These are phyloP conservation scores for Tilletiaria anomala DNA, from an alignment of 1,284 basidiomycete genomes.

Conservation along the genomic window DNA sequence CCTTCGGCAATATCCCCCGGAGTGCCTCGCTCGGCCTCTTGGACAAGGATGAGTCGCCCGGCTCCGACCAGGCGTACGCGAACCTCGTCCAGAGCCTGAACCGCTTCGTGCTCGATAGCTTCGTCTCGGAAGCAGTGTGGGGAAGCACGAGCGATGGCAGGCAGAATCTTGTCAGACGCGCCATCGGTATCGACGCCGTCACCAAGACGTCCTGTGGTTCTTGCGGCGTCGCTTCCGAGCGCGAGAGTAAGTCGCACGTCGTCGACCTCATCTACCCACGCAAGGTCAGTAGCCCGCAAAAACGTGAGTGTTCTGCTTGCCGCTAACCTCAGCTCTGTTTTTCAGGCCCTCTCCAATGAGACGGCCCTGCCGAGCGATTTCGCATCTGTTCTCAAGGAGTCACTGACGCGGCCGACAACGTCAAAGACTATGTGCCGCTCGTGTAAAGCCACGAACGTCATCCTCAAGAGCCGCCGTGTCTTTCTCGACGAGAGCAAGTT, in stretches of 20 bases:
- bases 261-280: slow-evolving; percentile 80
- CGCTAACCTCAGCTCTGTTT: not conserved
- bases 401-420: slow-evolving; percentile 63
- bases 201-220: slow-evolving; percentile 60
- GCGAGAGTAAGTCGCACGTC: slow-evolving; percentile 19
- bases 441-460: slow-evolving; percentile 59
- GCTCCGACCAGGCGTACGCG: slow-evolving; percentile 53
- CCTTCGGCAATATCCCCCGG: slow-evolving; percentile 60
- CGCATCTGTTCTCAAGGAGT: slow-evolving; percentile 55
- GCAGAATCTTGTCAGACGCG: slow-evolving; percentile 55
- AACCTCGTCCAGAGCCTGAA: slow-evolving; percentile 89
- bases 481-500: slow-evolving; percentile 47
- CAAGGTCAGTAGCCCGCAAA: slow-evolving; percentile 39
- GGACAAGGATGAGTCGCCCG: slow-evolving; percentile 64
- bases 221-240: slow-evolving; percentile 58
- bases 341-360: slow-evolving; percentile 45
- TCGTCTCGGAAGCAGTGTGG: slow-evolving; percentile 14
- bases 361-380: slow-evolving; percentile 49
- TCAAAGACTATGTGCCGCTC: slow-evolving; percentile 72
- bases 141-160: not conserved
- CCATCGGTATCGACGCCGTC: slow-evolving; percentile 61
- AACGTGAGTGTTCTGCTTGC: not conserved
- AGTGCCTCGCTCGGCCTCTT: slow-evolving; percentile 74
- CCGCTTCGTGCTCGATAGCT: slow-evolving; percentile 66
- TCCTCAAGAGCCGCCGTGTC: slow-evolving; percentile 57